Conservation (phyloP, 495 filamentous ascomycete genomes). For the Tuber magnatum region DNA sequence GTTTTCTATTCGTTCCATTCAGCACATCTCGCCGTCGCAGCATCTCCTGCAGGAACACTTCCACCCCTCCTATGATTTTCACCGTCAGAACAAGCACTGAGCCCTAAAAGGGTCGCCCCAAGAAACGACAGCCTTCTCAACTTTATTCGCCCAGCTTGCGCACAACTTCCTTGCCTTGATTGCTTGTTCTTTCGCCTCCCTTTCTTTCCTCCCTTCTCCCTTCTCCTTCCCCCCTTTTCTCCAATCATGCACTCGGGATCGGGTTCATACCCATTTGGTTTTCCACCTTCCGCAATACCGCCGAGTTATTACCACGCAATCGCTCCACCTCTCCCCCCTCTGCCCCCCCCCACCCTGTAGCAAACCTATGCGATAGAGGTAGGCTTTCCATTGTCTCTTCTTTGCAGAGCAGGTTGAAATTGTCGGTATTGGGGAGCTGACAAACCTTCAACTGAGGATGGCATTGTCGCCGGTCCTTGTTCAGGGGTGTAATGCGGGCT, state of each 20-base stretch:
- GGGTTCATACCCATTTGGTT: constrained; percentile 23
- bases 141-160: not conserved
- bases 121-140: not conserved
- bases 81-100: constrained; percentile 12
- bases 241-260: not conserved
- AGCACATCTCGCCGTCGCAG: constrained; percentile 20
- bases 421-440: constrained; percentile 21
- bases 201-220: not conserved
- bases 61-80: constrained; percentile 16
- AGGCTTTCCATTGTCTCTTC: constrained; percentile 18
- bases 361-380: constrained; percentile 10
- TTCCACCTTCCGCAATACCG: constrained; percentile 8
- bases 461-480: constrained; percentile 22
- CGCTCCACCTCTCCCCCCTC: constrained; percentile 1
- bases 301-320: constrained; percentile 8
- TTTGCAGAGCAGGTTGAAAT: constrained; percentile 2
- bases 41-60: constrained; percentile 31
- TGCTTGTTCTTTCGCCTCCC: not conserved
- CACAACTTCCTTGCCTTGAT: not conserved
- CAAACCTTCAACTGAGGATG: constrained; percentile 21
- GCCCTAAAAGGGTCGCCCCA: not conserved
- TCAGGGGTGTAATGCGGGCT: not conserved
- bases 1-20: constrained; percentile 22
- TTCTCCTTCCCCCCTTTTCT: not conserved
- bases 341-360: constrained; percentile 2